Evolutionary conservation across 148 eudicot species (phyloP), one percentile per base, ranked within the genome.

Genomic region (Bassia scoparia): DNA sequence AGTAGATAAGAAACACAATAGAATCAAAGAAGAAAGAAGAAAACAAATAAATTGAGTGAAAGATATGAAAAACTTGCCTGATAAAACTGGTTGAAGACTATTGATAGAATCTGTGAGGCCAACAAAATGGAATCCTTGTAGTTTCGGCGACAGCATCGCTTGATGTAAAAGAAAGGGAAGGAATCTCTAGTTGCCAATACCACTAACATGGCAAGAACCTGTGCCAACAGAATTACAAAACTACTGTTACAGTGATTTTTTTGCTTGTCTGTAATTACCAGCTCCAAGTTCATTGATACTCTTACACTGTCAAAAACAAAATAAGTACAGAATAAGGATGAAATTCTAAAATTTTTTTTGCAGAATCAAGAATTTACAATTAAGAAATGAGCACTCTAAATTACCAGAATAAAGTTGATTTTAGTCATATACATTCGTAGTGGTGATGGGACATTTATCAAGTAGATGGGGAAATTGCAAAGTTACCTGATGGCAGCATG

Each of bases 401-500:
- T 43, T 44, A 23, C 27, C 16, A 37, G 27, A 46, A 9, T 9
- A 14, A 46, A 46, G 12, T 46, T 46, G 13, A 59, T 12, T 12
- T 43, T 43, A 24, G 15, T 27, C 26, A 44, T 30, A 4, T 27
- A n/a, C n/a, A n/a, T 58, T n/a, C 31, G n/a, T 16, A 61, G 2
- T 20, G 29, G 13, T n/a, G 30, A 48, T 14, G 3, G 16, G 35
- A 12, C 26, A 33, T 71, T 17, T 38, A 49, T 24, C 20, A 61
- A 23, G 50, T 37, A n/a, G 13, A 67, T 53, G 1, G 2, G 23
- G 38, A 33, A 27, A 20, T n/a, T 34, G 43, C 20, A 14, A 72
- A n/a, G 41, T 83, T 68, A 90, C 96, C 96, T 91, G 78, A 89
- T 86, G n/a, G 91, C 97, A 74, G 97, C 97, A 82, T 87, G 89